Base-by-base conservation (phyloP, 1,139 yeast species). In the Nakaseomyces delphensis region DNA sequence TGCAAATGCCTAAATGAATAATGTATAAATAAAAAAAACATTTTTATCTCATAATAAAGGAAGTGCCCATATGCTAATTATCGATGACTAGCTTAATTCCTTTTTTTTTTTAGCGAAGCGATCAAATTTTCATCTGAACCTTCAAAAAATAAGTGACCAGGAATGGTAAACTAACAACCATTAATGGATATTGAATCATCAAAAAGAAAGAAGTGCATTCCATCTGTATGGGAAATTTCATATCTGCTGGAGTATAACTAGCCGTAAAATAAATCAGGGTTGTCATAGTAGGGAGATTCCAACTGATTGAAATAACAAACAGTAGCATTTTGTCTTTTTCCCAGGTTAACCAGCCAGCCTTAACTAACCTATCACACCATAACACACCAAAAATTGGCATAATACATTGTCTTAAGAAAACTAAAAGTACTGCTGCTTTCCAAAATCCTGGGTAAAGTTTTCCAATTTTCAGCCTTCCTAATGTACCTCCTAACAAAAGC, bases 401-500 rank as follows among this genome's bases (percentile, higher is more conserved):
- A 0, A 78, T 51, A 25, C 72, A 69, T 29, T 76, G 61, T 48
- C 74, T 69, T 38, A 73, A 54, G 1, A 69, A 10, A 0, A 70
- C 66, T 48, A 77, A 55, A 8, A 66, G 50, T 0, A 68, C 48
- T 0, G 78, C 68, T 3, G 75, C 64, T 53, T 75, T 74, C 83
- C 91, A 80, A 57, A 83, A 76, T 1, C 85, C 84, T 2, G 67
- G 63, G 4, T 85, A 81, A 56, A 85, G 65, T 9, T 66, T 57
- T n/a, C 68, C 70, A 16, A 85, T 64, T 46, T 73, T 67, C 39
- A 87, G 68, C 38, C 95, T 66, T 0, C 94, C 78, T 37, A 87
- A 76, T 3, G 95, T 84, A 13, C 89, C 93, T 1, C 96, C 96
- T 24, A 87, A 63, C 46, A 87, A 60, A 39, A 83, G 59, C 46